These are phyloP conservation scores for Cystobasidium tubakii DNA, from an alignment of 768 basidiomycete genomes.

Conservation along the genomic window DNA sequence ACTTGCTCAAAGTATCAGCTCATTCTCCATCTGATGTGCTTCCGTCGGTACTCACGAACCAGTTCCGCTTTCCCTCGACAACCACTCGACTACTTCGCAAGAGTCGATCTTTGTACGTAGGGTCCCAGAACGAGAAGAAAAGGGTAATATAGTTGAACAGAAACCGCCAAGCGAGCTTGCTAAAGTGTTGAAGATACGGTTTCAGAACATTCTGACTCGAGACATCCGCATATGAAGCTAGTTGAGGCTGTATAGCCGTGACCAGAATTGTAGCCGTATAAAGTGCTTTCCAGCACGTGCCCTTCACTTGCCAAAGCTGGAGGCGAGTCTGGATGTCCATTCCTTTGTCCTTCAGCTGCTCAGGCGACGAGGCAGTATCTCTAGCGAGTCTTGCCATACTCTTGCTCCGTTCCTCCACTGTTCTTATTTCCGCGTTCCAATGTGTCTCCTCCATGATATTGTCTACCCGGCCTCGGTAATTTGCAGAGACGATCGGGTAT, in stretches of 20 bases:
- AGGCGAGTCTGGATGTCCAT: not conserved
- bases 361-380: not conserved
- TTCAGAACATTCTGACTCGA: not conserved
- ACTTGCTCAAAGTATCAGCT: not conserved
- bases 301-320: slow-evolving; percentile 12
- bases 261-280: not conserved
- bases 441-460: slow-evolving; percentile 22
- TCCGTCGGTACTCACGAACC: slow-evolving; percentile 27
- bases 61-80: not conserved
- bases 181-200: not conserved
- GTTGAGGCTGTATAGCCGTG: not conserved
- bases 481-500: slow-evolving; percentile 22
- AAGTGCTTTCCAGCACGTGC: not conserved
- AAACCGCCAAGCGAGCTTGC: not conserved
- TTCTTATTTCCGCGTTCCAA: slow-evolving; percentile 25
- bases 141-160: not conserved
- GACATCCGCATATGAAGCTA: not conserved
- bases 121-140: slow-evolving; percentile 31
- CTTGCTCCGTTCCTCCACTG: slow-evolving; percentile 19
- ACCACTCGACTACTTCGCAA: not conserved
- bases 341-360: not conserved
- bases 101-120: slow-evolving; percentile 2
- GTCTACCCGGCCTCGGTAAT: slow-evolving; percentile 10
- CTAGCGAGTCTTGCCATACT: not conserved
- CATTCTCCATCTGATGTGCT: not conserved